Conservation (phyloP, 2,329 filamentous ascomycete species). For the Fusarium piperis region DNA sequence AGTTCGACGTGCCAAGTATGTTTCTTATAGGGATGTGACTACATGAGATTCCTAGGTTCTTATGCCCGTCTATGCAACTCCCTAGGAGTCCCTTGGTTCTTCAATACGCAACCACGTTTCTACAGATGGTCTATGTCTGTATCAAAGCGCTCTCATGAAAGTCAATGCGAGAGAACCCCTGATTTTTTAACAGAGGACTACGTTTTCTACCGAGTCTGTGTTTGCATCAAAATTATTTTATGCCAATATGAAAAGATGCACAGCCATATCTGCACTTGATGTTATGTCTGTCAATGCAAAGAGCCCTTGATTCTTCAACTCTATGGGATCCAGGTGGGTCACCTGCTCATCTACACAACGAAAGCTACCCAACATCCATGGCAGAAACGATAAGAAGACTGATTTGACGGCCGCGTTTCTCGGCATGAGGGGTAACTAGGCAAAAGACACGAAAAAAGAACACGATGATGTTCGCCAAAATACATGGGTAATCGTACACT, state of each 20-base stretch:
- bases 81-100: neutral
- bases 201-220: neutral
- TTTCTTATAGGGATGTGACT: neutral
- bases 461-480: slow-evolving; percentile 16
- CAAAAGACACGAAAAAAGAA: slow-evolving; percentile 9
- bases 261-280: neutral
- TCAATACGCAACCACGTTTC: neutral
- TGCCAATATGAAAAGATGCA: neutral
- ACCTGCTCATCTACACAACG: neutral
- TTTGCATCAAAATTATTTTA: neutral
- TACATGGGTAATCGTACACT: slow-evolving; percentile 30
- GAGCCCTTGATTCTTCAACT: neutral
- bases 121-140: neutral
- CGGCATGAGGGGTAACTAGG: slow-evolving; percentile 12
- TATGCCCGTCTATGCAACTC: neutral
- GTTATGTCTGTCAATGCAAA: neutral
- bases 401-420: slow-evolving; percentile 4
- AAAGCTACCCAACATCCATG: neutral
- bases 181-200: neutral
- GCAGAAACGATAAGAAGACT: neutral
- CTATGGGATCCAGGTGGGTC: neutral
- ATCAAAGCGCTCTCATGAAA: neutral
- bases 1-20: neutral
- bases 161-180: neutral
- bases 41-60: neutral